Evolutionary conservation across 192 early-diverging fungal genomes (phyloP), one percentile per base, ranked within the genome.

Genomic region (Umbelopsis isabellina): DNA sequence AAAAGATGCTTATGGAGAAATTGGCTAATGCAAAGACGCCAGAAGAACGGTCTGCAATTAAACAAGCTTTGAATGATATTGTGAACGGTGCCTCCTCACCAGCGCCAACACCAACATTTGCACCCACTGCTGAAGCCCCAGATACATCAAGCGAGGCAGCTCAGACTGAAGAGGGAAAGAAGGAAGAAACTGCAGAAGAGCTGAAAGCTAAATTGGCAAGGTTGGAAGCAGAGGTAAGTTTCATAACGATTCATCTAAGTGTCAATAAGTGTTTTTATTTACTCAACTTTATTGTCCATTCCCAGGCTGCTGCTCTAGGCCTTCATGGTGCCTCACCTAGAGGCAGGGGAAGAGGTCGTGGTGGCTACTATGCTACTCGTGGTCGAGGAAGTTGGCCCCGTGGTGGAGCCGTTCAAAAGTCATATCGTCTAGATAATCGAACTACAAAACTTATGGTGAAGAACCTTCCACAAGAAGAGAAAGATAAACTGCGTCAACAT

Each of bases 371-470:
- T 53, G 82, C 80, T 64, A 79, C 80, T 49, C 80, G 88, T 33
- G 77, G 82, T 48, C 82, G 83, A 13, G 85, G 80, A 8, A 68
- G 74, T 37, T 79, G 76, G 72, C 78, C 55, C 67, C 47, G 70
- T 41, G 49, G 35, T 18, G 71, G 50, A 45, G 76, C 79, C 37
- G 82, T 76, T n/a, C 77, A 73, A 35, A 77, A 76, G 21, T 76
- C 72, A 49, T 74, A 75, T 44, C 73, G 82, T 49, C 74, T 93
- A 23, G 92, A 93, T 77, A 89, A 93, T 67, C 85, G 92, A 11
- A 75, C 92, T 1, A 89, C 89, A 27, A 93, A 88, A 72, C 51
- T 93, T 20, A 71, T 84, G 53, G 70, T 93, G 20, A 83, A 90
- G 49, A 81, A 86, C n/a, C 70, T 88, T 5, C 80, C 79, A 12